Conservation (phyloP, 768 basidiomycete species). For the Astraeus odoratus region DNA sequence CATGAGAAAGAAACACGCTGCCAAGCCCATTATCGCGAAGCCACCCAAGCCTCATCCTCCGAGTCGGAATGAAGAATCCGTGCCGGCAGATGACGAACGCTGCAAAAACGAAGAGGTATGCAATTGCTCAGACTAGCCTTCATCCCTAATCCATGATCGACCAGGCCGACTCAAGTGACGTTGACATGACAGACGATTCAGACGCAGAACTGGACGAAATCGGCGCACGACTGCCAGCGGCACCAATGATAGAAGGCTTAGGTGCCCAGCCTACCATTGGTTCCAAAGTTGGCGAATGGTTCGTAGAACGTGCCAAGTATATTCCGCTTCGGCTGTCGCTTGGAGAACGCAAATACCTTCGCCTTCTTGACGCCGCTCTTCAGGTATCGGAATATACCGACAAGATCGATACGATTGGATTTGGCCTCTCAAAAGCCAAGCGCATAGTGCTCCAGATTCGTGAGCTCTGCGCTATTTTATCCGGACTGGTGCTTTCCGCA, state of each 20-base stretch:
- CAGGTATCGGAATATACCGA: conserved; percentile 86
- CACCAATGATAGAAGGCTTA: conserved; percentile 28
- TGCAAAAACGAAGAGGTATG: conserved; percentile 17
- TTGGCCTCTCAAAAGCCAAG: conserved; percentile 75
- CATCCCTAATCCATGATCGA: conserved; percentile 5
- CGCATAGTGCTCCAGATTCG: conserved; percentile 83
- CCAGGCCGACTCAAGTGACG: conserved; percentile 28
- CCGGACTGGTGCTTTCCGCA: conserved; percentile 72
- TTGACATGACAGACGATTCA: conserved; percentile 27
- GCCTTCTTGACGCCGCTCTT: conserved; percentile 78
- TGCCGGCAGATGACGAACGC: conserved; percentile 1
- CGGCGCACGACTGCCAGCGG: conserved; percentile 17
- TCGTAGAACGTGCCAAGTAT: conserved; percentile 72
- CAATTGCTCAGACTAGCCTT: background rate
- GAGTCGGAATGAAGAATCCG: conserved; percentile 11
- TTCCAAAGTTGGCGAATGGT: conserved; percentile 72
- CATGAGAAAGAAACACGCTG: conserved; percentile 56
- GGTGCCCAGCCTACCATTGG: conserved; percentile 57
- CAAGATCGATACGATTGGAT: conserved; percentile 80
- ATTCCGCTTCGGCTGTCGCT: conserved; percentile 76
- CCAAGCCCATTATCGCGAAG: conserved; percentile 36
- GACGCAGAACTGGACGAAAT: conserved; percentile 37
- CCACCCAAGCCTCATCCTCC: conserved; percentile 7
- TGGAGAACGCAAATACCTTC: conserved; percentile 74
- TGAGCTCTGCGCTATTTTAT: conserved; percentile 83